Base-by-base conservation (phyloP, 345 rosid genomes). In the Populus alba region DNA sequence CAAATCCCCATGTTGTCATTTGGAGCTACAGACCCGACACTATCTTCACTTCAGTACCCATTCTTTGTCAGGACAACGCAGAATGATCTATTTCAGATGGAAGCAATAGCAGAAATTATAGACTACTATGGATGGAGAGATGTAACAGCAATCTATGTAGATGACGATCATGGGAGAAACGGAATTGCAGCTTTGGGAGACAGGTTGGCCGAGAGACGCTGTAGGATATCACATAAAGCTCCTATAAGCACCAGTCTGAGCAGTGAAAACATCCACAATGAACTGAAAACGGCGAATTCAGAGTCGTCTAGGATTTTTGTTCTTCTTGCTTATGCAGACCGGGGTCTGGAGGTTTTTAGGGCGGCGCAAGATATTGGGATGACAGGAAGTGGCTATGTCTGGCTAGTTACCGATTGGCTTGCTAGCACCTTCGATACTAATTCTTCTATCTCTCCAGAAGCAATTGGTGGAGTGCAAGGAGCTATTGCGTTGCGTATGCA, bases 131-230 rank as follows among this genome's bases (percentile, higher is more conserved):
- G 61, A 1, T 80, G 82, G 82, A 69, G 67, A 22, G 75, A 74
- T 49, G 77, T 79, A 10, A 70, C 62, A 39, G 75, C 78, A 7
- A 10, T 80, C 65, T 80, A 22, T 49, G 55, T 69, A 5, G 82
- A 80, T 41, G 78, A 80, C 70, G 81, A 80, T 62, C 39, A 75
- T 59, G 77, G 82, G 16, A 59, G 78, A 15, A 80, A 75, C 68
- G 82, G 77, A 7, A 13, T 79, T 2, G 47, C 77, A 23, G 68
- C 74, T 9, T 27, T 79, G 31, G 77, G 49, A 1, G 77, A 79
- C 55, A 23, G 55, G 73, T 68, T 79, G 22, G 66, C 33, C 17
- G 35, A 53, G 72, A 57, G 65, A 29, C 61, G 45, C 49, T 11
- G 41, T 11, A 53, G 68, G 71, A 25, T 79, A 1, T 53, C 81